phyloP scores from a whole-genome alignment of 768 basidiomycete genomes.

The Mycena crocata region DNA sequence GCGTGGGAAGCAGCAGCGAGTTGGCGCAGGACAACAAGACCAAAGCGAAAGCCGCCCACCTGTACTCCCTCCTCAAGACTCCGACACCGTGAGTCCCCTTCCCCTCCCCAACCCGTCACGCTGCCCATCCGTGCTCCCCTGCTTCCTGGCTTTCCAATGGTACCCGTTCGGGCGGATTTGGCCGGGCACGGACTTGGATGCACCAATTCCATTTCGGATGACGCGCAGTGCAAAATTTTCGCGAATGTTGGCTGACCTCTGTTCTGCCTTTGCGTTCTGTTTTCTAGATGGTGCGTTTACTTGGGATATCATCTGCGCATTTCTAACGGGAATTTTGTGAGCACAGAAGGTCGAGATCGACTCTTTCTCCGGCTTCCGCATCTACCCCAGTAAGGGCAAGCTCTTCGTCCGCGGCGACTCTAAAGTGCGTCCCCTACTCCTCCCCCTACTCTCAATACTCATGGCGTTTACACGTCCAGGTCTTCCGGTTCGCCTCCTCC shows the following conservation, averaged over 20 bases:
- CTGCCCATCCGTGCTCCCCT: background rate
- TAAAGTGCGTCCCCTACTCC: constrained; percentile 71
- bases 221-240: constrained; percentile 1
- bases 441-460: background rate
- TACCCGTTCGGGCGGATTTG: background rate
- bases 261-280: background rate
- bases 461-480: constrained; percentile 54
- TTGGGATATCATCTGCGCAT: background rate
- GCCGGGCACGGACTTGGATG: constrained; percentile 7
- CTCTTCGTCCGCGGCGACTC: constrained; percentile 96
- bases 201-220: background rate
- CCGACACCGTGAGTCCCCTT: constrained; percentile 16
- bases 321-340: constrained; percentile 32
- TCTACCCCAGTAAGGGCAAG: constrained; percentile 98
- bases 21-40: constrained; percentile 5
- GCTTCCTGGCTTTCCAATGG: constrained; percentile 8
- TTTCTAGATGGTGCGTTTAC: constrained; percentile 25
- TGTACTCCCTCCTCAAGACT: constrained; percentile 10
- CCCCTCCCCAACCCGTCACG: background rate
- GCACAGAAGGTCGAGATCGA: constrained; percentile 97
- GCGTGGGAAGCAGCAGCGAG: background rate
- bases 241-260: constrained; percentile 6
- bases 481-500: constrained; percentile 94
- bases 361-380: constrained; percentile 95
- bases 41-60: background rate